Percentiles rank a stretch among this genome's conserved stretches.
Evolutionary conservation across 2,329 filamentous ascomycete species (phyloP).

Genomic region (Aureobasidium zeae): DNA sequence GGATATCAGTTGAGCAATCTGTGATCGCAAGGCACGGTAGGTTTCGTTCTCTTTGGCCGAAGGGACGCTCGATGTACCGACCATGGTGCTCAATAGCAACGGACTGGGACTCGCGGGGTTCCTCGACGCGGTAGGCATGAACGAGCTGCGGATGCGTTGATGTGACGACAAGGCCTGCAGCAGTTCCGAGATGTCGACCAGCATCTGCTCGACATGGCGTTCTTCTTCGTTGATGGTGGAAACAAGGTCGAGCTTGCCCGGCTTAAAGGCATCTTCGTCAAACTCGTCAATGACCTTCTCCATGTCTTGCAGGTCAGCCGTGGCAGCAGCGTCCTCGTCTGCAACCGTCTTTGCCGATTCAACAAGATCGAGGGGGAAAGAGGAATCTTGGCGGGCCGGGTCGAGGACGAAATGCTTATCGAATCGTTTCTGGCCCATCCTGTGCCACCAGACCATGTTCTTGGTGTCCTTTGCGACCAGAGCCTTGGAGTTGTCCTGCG

Average conservation of each 20-base stretch:
- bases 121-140: slow-evolving; percentile 45
- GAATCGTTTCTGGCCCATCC: slow-evolving; percentile 52
- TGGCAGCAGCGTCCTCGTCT: background rate
- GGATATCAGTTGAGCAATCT: slow-evolving; percentile 63
- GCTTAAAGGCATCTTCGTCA: slow-evolving; percentile 18
- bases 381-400: slow-evolving; percentile 30
- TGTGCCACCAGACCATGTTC: slow-evolving; percentile 68
- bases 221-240: slow-evolving; percentile 25
- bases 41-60: slow-evolving; percentile 48
- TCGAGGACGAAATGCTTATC: slow-evolving; percentile 53
- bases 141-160: slow-evolving; percentile 68
- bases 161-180: slow-evolving; percentile 69
- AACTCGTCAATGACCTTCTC: slow-evolving; percentile 23
- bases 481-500: slow-evolving; percentile 62
- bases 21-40: slow-evolving; percentile 67
- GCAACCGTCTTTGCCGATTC: slow-evolving; percentile 15
- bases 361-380: slow-evolving; percentile 22
- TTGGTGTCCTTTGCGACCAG: slow-evolving; percentile 59
- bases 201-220: slow-evolving; percentile 37
- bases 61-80: slow-evolving; percentile 55
- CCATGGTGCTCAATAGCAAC: slow-evolving; percentile 43
- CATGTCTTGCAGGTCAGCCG: slow-evolving; percentile 23
- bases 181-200: slow-evolving; percentile 65
- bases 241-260: slow-evolving; percentile 18
- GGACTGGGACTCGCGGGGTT: slow-evolving; percentile 51